Percentiles rank a stretch among this genome's conserved stretches.
phyloP scores from a whole-genome alignment of 371 early-diverging fungal species.

The Sanchytrium tribonematis region DNA sequence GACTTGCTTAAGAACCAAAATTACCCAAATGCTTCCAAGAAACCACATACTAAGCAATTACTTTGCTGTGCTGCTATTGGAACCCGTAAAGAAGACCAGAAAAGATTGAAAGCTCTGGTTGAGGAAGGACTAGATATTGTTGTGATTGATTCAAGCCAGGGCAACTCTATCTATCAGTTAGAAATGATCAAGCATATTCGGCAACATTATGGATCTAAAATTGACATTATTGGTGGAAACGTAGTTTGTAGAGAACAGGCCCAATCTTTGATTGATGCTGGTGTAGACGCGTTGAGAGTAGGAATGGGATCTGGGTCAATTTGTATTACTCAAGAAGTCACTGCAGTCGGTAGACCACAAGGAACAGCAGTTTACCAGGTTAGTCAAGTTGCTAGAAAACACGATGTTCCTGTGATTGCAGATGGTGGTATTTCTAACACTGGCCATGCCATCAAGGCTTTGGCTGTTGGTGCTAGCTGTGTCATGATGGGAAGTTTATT shows the following conservation, averaged over 20 bases:
- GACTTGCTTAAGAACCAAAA: conserved; percentile 83
- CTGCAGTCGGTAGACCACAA: conserved; percentile 91
- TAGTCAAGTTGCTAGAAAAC: conserved; percentile 58
- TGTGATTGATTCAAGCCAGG: conserved; percentile 73
- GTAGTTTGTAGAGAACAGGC: conserved; percentile 88
- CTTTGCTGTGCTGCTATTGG: conserved; percentile 75
- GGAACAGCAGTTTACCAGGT: conserved; percentile 90
- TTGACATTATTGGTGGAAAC: conserved; percentile 84
- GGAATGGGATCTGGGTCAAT: conserved; percentile 93
- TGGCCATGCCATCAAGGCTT: conserved; percentile 83
- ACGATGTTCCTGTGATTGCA: conserved; percentile 82
- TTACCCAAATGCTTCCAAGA: conserved; percentile 71
- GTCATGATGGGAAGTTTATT: conserved; percentile 94
- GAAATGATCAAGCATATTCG: conserved; percentile 78
- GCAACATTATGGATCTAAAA: conserved; percentile 26
- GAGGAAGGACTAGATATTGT: conserved; percentile 81
- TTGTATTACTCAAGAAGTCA: conserved; percentile 92
- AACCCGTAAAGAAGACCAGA: conserved; percentile 63
- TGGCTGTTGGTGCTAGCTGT: conserved; percentile 48
- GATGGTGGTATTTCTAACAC: conserved; percentile 87
- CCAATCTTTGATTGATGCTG: conserved; percentile 58
- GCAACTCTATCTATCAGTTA: conserved; percentile 69
- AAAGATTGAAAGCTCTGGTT: conserved; percentile 47
- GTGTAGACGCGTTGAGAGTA: conserved; percentile 76
- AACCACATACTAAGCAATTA: conserved; percentile 40